Conservation (phyloP, 2,329 filamentous ascomycete genomes). For the Rutstroemia sp. region DNA sequence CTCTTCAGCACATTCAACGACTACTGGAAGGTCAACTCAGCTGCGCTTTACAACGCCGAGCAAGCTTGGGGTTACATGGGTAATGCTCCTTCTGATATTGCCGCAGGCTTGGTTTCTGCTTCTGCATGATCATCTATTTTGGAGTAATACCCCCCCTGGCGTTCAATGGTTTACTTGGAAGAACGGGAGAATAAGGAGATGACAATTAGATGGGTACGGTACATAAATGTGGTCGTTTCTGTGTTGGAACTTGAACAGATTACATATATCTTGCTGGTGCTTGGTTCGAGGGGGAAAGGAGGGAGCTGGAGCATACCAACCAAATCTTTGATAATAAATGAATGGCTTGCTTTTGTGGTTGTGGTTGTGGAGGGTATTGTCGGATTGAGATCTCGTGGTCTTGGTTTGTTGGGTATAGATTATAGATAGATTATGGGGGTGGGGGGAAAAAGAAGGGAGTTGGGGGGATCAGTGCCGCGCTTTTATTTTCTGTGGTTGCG, state of each 20-base stretch:
- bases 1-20: slow-evolving; percentile 78
- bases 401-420: not conserved
- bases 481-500: too few relatives aligned
- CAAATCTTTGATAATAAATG: not conserved
- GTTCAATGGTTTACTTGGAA: not conserved
- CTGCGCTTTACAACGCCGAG: slow-evolving; percentile 62
- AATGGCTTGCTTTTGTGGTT: not conserved
- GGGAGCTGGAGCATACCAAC: not conserved
- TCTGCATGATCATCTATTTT: not conserved
- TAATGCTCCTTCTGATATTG: slow-evolving; percentile 18
- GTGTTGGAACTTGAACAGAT: not conserved
- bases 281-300: not conserved
- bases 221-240: not conserved
- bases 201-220: not conserved
- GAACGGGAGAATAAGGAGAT: not conserved
- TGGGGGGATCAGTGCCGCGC: too few relatives aligned
- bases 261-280: not conserved
- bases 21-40: slow-evolving; percentile 62
- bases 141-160: not conserved
- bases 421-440: not conserved
- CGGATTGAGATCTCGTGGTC: not conserved
- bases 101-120: slow-evolving; percentile 2
- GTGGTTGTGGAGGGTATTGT: not conserved
- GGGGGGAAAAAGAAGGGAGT: too few relatives aligned
- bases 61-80: slow-evolving; percentile 65